Evolutionary conservation across 2,329 filamentous ascomycete species (phyloP).

Genomic region (Lizonia empirigonia): DNA sequence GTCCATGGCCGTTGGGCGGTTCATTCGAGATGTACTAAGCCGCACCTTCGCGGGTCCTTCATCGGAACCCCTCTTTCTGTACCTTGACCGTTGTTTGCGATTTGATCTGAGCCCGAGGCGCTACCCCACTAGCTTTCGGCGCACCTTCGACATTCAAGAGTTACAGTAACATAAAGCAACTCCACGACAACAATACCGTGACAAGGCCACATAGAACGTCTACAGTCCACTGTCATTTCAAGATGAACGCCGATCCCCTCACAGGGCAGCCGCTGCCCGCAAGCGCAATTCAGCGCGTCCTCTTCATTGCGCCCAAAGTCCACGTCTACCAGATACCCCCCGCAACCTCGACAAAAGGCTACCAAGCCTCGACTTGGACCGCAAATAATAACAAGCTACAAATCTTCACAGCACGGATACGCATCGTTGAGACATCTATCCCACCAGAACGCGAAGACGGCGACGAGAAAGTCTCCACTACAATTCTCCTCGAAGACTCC

Average conservation of each 20-base stretch:
- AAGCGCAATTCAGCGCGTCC: slow-evolving; percentile 82
- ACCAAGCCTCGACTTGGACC: slow-evolving; percentile 80
- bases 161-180: slow-evolving; percentile 3
- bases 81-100: slow-evolving; percentile 10
- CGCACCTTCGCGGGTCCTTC: slow-evolving; percentile 22
- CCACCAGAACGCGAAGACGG: slow-evolving; percentile 45
- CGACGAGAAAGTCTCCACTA: slow-evolving; percentile 67
- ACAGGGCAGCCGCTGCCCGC: slow-evolving; percentile 71
- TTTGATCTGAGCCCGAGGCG: slow-evolving; percentile 8
- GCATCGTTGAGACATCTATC: slow-evolving; percentile 76
- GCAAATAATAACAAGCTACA: slow-evolving; percentile 67
- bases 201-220: neutral
- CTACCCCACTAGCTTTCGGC: slow-evolving; percentile 27
- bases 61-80: slow-evolving; percentile 23
- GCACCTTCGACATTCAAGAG: slow-evolving; percentile 5
- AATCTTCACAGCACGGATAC: slow-evolving; percentile 85
- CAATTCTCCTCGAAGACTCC: slow-evolving; percentile 80
- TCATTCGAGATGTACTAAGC: slow-evolving; percentile 26
- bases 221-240: neutral
- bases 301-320: slow-evolving; percentile 75
- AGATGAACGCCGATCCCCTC: slow-evolving; percentile 72
- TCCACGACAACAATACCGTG: neutral
- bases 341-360: slow-evolving; percentile 75
- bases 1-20: slow-evolving; percentile 38
- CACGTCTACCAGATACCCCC: slow-evolving; percentile 91